Evolutionary conservation across 805 yeast species (phyloP).

Genomic region (Kluyveromyces starmeri): DNA sequence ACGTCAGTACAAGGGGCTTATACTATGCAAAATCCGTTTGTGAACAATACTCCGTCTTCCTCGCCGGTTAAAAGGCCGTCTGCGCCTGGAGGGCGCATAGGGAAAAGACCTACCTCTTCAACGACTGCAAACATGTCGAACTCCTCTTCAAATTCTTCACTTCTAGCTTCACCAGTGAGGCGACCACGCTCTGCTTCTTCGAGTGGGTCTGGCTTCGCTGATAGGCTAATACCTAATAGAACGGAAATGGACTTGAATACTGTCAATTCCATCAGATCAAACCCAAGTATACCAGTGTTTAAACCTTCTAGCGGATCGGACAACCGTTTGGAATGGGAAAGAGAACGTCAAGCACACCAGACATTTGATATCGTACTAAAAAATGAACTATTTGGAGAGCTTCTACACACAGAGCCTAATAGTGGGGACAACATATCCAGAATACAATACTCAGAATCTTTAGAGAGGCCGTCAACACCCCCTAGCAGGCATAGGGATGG

Average conservation of each 20-base stretch:
- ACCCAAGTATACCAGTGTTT: conserved; percentile 20
- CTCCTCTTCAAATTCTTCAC: conserved; percentile 17
- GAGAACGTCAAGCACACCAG: conserved; percentile 75
- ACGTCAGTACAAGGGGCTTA: no score
- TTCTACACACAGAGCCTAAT: conserved; percentile 43
- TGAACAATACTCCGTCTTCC: conserved; percentile 27
- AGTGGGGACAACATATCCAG: conserved; percentile 28
- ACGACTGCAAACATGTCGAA: conserved; percentile 5
- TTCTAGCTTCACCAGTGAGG: conserved; percentile 24
- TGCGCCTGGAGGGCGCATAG: conserved; percentile 12
- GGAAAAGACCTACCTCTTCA: conserved; percentile 16
- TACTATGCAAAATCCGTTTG: conserved; percentile 23
- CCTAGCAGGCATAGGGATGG: conserved; percentile 6
- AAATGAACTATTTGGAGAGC: conserved; percentile 87
- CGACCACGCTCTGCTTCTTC: conserved; percentile 27
- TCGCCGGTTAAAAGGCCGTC: conserved; percentile 22
- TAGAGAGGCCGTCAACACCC: conserved; percentile 9
- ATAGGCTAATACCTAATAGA: conserved; percentile 80
- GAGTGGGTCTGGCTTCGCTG: conserved; percentile 45
- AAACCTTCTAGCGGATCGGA: conserved; percentile 27
- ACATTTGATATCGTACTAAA: conserved; percentile 80
- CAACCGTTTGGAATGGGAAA: conserved; percentile 56
- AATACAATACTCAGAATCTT: conserved; percentile 21
- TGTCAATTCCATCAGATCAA: conserved; percentile 44
- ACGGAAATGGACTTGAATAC: conserved; percentile 83